Base-by-base conservation (phyloP, 331 rosid genomes). In the Arachis monticola region DNA sequence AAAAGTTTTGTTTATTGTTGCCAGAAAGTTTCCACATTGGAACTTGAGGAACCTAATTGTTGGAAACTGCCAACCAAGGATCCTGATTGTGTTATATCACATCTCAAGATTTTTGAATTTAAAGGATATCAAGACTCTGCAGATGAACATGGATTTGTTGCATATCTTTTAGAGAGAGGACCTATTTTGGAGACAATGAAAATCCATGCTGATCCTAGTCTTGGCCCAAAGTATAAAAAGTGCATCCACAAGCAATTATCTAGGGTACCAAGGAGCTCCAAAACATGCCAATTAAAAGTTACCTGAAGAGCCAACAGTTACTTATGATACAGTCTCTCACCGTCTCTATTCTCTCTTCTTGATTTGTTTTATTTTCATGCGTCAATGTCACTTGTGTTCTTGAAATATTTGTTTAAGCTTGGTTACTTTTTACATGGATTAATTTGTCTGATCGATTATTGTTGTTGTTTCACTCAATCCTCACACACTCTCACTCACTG, bases 41-140 rank as follows among this genome's bases (percentile, higher is more conserved):
- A 48, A 48, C 11, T 13, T 5, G 1, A 12, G 12, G 58, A 52
- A n/a, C 2, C 22, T 52, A 52, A 22, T 7, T 1, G 58, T 52
- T 52, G 58, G 58, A 50, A n/a, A 50, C 55, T 2, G 14, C 64
- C 81, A 50, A 12, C 7, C 12, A 58, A 2, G 58, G 69, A 22
- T 77, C 76, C 76, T 69, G 30, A 27, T 27, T 27, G 30, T 27
- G 30, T 27, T 27, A 27, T 27, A 27, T 27, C 30, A 27, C 30
- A 27, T 27, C 30, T 27, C 30, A 27, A 27, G 30, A 27, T 27
- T 27, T 27, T 27, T 27, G 30, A 27, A 27, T 27, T 27, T 27
- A 27, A 27, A 27, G 30, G 30, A 27, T 27, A 27, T 27, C 30
- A 27, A 27, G 30, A 27, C 30, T 27, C 30, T 27, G 30, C 30